These are phyloP conservation scores for Neostapfia colusana DNA, from an alignment of 176 grass and related monocot genomes.

Conservation along the genomic window DNA sequence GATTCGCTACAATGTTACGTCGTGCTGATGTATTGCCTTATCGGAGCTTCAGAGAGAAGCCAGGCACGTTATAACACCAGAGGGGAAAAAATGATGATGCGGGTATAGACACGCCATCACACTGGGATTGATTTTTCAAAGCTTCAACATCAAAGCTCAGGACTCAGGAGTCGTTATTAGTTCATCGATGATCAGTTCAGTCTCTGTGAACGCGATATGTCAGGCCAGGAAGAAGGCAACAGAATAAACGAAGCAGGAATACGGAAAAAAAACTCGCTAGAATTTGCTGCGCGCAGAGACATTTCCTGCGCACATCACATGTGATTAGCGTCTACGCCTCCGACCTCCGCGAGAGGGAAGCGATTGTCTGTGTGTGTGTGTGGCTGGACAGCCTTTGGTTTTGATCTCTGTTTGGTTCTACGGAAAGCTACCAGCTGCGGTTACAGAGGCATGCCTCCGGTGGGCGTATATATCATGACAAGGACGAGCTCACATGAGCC, in stretches of 20 bases:
- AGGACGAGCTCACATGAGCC: slow-evolving; percentile 57
- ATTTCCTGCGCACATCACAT: background rate
- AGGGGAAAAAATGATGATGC: background rate
- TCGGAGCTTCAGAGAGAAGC: background rate
- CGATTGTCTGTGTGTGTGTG: background rate
- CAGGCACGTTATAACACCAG: background rate
- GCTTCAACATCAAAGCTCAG: background rate
- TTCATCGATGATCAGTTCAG: background rate
- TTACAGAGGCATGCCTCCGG: background rate
- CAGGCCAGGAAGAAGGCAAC: background rate
- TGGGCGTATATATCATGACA: slow-evolving; percentile 38
- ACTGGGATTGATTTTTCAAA: background rate
- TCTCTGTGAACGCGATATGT: background rate
- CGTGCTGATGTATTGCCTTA: background rate
- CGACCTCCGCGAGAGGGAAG: background rate
- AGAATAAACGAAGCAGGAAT: slow-evolving; percentile 15
- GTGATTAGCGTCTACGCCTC: slow-evolving; percentile 6
- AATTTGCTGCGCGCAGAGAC: background rate
- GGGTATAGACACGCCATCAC: background rate
- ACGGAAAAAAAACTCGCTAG: background rate
- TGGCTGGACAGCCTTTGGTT: background rate
- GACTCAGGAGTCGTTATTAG: background rate
- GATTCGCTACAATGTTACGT: background rate
- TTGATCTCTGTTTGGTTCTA: background rate
- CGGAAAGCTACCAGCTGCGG: background rate